Base-by-base conservation (phyloP, 148 eudicot genomes). In the Pharnaceum exiguum region DNA sequence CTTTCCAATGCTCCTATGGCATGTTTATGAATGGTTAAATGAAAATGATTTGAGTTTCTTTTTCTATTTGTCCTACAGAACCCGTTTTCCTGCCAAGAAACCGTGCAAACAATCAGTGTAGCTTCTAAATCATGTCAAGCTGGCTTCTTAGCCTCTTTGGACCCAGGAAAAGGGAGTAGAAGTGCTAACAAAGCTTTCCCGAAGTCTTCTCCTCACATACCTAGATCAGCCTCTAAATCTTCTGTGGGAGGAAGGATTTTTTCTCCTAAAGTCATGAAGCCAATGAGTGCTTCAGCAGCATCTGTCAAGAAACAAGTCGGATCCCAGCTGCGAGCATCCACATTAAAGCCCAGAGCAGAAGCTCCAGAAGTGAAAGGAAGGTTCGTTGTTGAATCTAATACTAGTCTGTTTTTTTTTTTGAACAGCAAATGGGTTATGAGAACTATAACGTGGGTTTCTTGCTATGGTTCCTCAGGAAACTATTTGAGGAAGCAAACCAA, bases 71-170 rank as follows among this genome's bases (percentile, higher is more conserved):
- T 7, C 49, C 37, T 77, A 72, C 56, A 93, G 99, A 84, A 80
- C 60, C 87, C 86, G 19, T 60, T 49, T 25, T 62, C 66, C 55
- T 78, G 96, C 69, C 85, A 71, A 73, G 99, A 86, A 57, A 83
- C 95, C 10, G 52, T 89, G 22, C 75, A 82, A 26, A 57, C 87
- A 32, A 15, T 76, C 66, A 76, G 82, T 38, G 68, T 89, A 60
- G 87, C 96, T 58, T 82, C 96, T 59, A 79, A 86, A 25, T 77
- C 89, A 27, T 77, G 83, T 65, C 77, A 76, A 74, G 80, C 74
- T 56, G 63, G 63, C 31, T 72, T 73, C 54, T 56, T 72, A 64
- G 63, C 77, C 48, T 63, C 37, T 62, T 63, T 68, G 50, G 75
- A 62, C 57, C 69, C 80, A 15, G 56, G 71, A 32, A 71, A 67